phyloP scores from a whole-genome alignment of 805 yeast species.

The Teunomyces panamensis region DNA sequence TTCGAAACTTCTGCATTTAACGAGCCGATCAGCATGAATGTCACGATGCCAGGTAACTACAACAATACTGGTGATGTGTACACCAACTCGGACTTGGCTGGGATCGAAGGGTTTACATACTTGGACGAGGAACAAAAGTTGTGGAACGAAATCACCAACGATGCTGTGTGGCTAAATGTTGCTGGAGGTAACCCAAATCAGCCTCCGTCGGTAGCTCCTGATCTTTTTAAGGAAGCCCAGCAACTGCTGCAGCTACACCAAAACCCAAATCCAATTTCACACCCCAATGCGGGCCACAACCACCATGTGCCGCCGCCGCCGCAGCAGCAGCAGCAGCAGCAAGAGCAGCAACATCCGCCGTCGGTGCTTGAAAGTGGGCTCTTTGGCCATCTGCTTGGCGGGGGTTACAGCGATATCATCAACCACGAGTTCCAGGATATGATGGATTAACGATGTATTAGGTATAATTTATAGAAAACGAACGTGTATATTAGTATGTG shows the following conservation, averaged over 20 bases:
- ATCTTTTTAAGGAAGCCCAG: not conserved
- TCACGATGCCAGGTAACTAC: slow-evolving; percentile 5
- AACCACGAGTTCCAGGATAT: slow-evolving; percentile 35
- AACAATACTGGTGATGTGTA: slow-evolving; percentile 26
- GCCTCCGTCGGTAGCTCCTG: slow-evolving; percentile 10
- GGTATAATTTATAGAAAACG: slow-evolving; percentile 2
- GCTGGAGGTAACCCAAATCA: slow-evolving; percentile 21
- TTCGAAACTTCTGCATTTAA: slow-evolving; percentile 13
- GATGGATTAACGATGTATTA: slow-evolving; percentile 7
- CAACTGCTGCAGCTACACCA: not conserved
- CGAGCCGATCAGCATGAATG: slow-evolving; percentile 18
- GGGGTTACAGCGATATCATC: slow-evolving; percentile 37
- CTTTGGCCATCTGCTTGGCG: slow-evolving; percentile 10
- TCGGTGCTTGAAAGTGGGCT: not conserved
- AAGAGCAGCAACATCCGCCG: not conserved
- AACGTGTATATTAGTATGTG: slow-evolving; percentile 1
- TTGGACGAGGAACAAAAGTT: slow-evolving; percentile 47
- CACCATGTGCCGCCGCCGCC: not conserved
- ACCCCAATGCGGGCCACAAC: too few relatives aligned
- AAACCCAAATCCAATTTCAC: too few relatives aligned
- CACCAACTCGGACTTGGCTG: slow-evolving; percentile 35
- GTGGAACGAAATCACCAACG: slow-evolving; percentile 77
- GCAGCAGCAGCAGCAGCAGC: not conserved
- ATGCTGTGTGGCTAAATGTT: slow-evolving; percentile 67
- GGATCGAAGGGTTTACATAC: slow-evolving; percentile 42